Percentiles rank a stretch among this genome's conserved stretches.
Evolutionary conservation across 768 basidiomycete genomes (phyloP).

Genomic region (Amanita phalloides): DNA sequence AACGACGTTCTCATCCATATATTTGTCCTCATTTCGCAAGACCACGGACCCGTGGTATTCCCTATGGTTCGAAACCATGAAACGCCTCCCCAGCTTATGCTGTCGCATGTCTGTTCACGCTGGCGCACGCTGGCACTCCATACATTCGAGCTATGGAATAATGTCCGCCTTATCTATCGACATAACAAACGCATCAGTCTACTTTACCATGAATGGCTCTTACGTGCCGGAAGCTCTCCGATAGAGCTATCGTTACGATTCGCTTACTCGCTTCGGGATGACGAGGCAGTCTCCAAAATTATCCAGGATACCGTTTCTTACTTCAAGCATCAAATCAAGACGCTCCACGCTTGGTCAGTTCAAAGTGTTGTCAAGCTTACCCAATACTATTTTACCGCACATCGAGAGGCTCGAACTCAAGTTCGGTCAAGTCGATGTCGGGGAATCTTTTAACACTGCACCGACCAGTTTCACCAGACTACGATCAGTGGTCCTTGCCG

Average conservation of each 20-base stretch:
- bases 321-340: not conserved
- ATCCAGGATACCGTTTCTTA: not conserved
- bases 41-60: not conserved
- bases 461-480: not conserved
- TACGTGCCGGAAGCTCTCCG: not conserved
- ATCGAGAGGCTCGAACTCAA: not conserved
- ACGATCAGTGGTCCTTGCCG: not conserved
- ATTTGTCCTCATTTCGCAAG: not conserved
- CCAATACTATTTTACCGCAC: not conserved
- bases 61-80: no score
- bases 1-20: not conserved
- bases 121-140: not conserved
- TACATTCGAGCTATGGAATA: not conserved
- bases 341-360: not conserved
- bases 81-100: not conserved
- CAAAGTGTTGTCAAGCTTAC: not conserved
- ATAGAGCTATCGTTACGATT: not conserved
- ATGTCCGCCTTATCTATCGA: not conserved
- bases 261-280: not conserved
- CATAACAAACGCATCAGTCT: no score
- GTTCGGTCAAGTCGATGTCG: not conserved
- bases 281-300: not conserved
- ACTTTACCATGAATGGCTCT: not conserved
- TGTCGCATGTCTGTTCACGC: not conserved
- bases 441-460: not conserved